phyloP scores from a whole-genome alignment of 129 eudicot genomes.

The Silybum marianum region DNA sequence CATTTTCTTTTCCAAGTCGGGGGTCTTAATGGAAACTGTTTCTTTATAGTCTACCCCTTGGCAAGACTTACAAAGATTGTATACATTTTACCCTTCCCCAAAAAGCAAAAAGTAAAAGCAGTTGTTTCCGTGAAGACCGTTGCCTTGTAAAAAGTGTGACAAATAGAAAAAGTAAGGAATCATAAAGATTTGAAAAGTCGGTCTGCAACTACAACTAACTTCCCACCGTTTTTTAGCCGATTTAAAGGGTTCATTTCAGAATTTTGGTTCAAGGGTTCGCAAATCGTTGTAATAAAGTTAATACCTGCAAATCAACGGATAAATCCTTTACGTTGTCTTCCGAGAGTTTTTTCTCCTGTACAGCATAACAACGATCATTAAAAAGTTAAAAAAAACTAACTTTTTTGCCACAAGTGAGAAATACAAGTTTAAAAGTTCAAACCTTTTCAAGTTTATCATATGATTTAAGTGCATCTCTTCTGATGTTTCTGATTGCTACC shows the following conservation, averaged over 20 bases:
- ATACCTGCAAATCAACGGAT: constrained; percentile 89
- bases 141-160: background rate
- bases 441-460: constrained; percentile 98
- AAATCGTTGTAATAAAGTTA: background rate
- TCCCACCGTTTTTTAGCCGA: background rate
- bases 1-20: background rate
- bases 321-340: constrained; percentile 93
- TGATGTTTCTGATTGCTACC: constrained; percentile 94
- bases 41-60: background rate
- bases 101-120: background rate
- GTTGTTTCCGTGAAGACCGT: background rate
- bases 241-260: background rate
- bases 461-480: constrained; percentile 94
- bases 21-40: background rate
- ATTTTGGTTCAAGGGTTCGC: background rate
- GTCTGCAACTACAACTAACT: constrained; percentile 1
- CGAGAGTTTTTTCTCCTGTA: constrained; percentile 95
- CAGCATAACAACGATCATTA: background rate
- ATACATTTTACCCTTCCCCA: background rate
- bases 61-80: background rate
- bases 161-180: background rate
- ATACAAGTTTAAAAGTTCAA: constrained; percentile 4
- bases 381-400: constrained; percentile 7
- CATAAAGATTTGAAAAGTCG: background rate
- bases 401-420: background rate